Base-by-base conservation (phyloP, 2,329 filamentous ascomycete species). In the Hypoxylon rubiginosum region DNA sequence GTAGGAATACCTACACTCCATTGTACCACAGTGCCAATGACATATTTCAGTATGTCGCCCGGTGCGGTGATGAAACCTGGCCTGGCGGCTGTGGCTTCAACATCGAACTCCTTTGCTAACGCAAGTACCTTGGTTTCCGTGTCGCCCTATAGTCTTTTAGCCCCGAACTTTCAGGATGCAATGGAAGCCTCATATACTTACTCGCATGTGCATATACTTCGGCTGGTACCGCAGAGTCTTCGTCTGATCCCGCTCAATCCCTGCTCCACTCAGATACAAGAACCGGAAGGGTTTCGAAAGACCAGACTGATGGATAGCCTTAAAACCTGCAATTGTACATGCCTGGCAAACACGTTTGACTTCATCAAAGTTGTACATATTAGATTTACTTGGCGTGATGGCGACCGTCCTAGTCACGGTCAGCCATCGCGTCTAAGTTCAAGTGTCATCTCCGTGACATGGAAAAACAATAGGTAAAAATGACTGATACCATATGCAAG, bases 131-230 rank as follows among this genome's bases (percentile, higher is more conserved):
- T 71, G 7, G 70, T 80, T 66, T 86, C 85, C 0, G 80, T 79
- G 45, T 83, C 79, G 6, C 84, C 84, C 84, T 86, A 36, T 5
- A 43, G 17, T n/a, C 19, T 13, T 11, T 64, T 26, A 63, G 50
- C 36, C 53, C 41, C 15, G 5, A 36, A 24, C 1, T 7, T 3
- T 58, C 36, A 11, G 17, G 8, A 21, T 43, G 11, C 15, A 17
- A 59, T 3, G 10, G 8, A 11, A 10, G 24, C 30, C 54, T n/a
- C 7, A 6, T 32, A 21, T 48, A 72, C 79, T 67, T 75, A 85
- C 85, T n/a, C 85, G 73, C 79, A 87, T 79, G 9, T 82, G 59
- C 7, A 54, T 67, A 60, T 86, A 87, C 43, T 84, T 75, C 0
- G 72, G 71, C 28, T 80, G 68, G 7, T 79, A 68, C 63, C 65